These are phyloP conservation scores for Populus tomentosa DNA, from an alignment of 441 rosid genomes.

Conservation along the genomic window DNA sequence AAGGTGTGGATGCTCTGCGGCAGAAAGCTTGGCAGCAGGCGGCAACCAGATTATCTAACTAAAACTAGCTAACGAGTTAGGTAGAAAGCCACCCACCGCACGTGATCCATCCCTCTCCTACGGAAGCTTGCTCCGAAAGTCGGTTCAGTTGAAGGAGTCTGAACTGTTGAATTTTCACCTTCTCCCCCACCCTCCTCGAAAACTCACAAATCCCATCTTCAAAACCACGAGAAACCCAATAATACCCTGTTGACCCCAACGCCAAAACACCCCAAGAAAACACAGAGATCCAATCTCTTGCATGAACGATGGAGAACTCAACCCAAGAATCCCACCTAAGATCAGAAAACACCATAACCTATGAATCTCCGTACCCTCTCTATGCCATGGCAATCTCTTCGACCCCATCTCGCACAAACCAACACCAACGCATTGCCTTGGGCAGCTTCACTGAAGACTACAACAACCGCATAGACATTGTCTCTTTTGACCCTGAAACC, in stretches of 20 bases:
- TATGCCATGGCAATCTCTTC: conserved; percentile 81
- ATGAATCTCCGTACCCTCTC: conserved; percentile 75
- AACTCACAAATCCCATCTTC: not conserved
- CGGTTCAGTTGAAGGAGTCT: not conserved
- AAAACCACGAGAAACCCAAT: not conserved
- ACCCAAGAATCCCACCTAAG: conserved; percentile 65
- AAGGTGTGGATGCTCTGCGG: too few relatives aligned
- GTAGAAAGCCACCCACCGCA: not conserved
- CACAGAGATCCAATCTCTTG: not conserved
- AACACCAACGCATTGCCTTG: conserved; percentile 63
- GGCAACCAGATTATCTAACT: too few relatives aligned
- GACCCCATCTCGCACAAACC: conserved; percentile 13
- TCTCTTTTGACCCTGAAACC: conserved; percentile 70
- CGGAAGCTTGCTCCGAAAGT: not conserved
- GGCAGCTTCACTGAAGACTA: conserved; percentile 87
- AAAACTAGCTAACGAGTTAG: not conserved
- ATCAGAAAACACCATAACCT: conserved; percentile 68
- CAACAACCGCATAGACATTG: conserved; percentile 74
- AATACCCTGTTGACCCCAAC: not conserved
- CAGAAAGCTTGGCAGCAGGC: too few relatives aligned
- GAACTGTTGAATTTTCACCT: not conserved
- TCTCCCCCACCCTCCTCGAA: not conserved
- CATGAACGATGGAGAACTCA: conserved; percentile 58
- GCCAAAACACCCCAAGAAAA: not conserved
- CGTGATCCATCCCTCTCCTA: not conserved